Percentiles rank a stretch among this genome's conserved stretches.
Conservation (phyloP, 306 rosid genomes). For the Acacia melanoxylon region DNA sequence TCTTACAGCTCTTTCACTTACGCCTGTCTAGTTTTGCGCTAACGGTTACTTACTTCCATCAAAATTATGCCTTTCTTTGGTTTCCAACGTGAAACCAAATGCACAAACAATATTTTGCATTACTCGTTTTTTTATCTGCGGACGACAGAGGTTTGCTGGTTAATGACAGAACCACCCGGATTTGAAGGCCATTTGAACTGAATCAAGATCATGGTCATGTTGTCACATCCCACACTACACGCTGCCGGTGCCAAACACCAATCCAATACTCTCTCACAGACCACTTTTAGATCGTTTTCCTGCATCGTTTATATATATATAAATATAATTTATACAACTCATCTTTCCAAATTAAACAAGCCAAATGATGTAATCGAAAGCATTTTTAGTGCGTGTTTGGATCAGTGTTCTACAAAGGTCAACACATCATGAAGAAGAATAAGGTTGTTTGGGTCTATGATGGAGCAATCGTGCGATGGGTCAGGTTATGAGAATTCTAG, state of each 20-base stretch:
- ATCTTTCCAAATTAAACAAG: constrained; percentile 3
- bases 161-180: constrained; percentile 36
- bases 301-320: constrained; percentile 38
- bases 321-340: not conserved
- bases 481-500: not conserved
- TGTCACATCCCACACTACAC: constrained; percentile 94
- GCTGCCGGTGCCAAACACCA: constrained; percentile 92
- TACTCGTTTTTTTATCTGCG: constrained; percentile 28
- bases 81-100: not conserved
- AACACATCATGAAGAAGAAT: not conserved
- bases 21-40: too few relatives aligned
- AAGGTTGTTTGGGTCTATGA: too few relatives aligned
- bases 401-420: not conserved
- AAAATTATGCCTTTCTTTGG: not conserved
- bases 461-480: not conserved
- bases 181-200: constrained; percentile 62
- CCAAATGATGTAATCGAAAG: not conserved
- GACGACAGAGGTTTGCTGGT: constrained; percentile 50
- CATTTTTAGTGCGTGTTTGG: not conserved
- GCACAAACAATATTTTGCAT: constrained; percentile 16
- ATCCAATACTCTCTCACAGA: constrained; percentile 91
- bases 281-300: constrained; percentile 75
- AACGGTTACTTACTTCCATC: not conserved
- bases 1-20: not conserved
- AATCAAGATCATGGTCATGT: constrained; percentile 97